These are phyloP conservation scores for Sporothrix curviconia DNA, from an alignment of 2,329 filamentous ascomycete genomes.

Conservation along the genomic window DNA sequence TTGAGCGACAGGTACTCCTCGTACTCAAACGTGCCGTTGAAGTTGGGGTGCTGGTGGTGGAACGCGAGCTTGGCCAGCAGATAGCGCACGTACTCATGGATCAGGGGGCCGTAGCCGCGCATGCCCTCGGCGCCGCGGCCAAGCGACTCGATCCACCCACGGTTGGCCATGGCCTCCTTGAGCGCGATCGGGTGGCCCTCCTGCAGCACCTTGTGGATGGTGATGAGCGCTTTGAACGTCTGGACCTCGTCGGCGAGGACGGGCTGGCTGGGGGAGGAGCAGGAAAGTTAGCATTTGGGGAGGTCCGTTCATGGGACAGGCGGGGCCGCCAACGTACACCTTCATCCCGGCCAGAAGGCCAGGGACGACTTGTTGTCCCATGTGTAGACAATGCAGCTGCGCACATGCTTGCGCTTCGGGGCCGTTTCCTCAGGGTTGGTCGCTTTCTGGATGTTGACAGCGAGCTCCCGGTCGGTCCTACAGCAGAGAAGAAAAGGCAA, in stretches of 20 bases:
- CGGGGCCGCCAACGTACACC: too few relatives aligned
- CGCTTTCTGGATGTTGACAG: constrained; percentile 64
- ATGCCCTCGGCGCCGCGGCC: constrained; percentile 82
- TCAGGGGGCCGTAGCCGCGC: constrained; percentile 84
- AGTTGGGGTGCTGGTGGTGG: constrained; percentile 92
- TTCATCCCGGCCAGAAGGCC: constrained; percentile 97
- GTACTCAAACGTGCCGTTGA: constrained; percentile 98
- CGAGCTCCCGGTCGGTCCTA: constrained; percentile 62
- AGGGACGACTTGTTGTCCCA: constrained; percentile 97
- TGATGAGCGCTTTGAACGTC: constrained; percentile 97
- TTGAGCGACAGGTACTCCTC: constrained; percentile 98
- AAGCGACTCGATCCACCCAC: constrained; percentile 87
- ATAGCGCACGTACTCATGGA: constrained; percentile 95
- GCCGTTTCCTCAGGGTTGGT: constrained; percentile 63
- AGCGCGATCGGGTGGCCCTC: constrained; percentile 87
- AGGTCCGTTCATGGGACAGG: too few relatives aligned
- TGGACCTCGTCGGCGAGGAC: constrained; percentile 97
- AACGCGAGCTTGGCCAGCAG: constrained; percentile 92
- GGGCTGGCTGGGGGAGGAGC: constrained; percentile 82
- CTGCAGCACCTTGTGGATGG: constrained; percentile 93
- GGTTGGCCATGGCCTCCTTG: constrained; percentile 81
- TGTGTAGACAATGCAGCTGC: constrained; percentile 95
- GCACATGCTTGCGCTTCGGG: constrained; percentile 84
- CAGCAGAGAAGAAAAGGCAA: background rate
- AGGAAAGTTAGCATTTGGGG: too few relatives aligned